Evolutionary conservation across 805 yeast species (phyloP).

Genomic region (Saturnispora dispora): DNA sequence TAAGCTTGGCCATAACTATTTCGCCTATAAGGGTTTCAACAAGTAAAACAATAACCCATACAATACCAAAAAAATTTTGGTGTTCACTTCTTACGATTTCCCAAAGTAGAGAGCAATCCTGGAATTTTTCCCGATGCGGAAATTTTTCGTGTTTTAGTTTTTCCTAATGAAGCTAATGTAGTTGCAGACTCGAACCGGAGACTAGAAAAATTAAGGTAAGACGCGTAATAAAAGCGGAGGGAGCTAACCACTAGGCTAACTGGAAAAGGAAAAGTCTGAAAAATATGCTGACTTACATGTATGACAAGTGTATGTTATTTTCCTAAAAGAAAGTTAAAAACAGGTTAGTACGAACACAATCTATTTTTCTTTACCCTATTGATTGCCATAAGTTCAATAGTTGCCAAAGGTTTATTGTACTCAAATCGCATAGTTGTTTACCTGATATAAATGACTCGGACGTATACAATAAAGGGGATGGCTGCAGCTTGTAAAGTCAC

Average conservation of each 20-base stretch:
- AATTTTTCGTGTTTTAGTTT: conserved; percentile 1
- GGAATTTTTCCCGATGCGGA: neutral
- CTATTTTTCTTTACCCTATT: no score
- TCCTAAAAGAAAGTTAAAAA: no score
- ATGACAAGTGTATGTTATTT: no score
- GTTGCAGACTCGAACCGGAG: neutral
- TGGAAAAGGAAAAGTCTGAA: neutral
- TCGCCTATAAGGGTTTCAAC: neutral
- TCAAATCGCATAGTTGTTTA: neutral
- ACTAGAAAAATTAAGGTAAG: neutral
- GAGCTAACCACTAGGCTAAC: conserved; percentile 1
- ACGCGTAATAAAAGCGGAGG: neutral
- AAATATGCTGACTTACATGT: no score
- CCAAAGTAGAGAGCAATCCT: conserved; percentile 1
- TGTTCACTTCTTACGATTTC: neutral
- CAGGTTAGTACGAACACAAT: no score
- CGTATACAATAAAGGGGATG: no score
- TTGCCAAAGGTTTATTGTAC: no score
- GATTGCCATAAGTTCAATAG: no score
- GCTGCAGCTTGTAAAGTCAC: no score
- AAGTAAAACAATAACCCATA: neutral
- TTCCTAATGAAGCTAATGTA: neutral
- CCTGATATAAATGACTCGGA: no score
- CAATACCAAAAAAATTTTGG: neutral
- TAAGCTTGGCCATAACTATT: neutral